Base-by-base conservation (phyloP, 257 asterid species). In the Mitragyna speciosa region DNA sequence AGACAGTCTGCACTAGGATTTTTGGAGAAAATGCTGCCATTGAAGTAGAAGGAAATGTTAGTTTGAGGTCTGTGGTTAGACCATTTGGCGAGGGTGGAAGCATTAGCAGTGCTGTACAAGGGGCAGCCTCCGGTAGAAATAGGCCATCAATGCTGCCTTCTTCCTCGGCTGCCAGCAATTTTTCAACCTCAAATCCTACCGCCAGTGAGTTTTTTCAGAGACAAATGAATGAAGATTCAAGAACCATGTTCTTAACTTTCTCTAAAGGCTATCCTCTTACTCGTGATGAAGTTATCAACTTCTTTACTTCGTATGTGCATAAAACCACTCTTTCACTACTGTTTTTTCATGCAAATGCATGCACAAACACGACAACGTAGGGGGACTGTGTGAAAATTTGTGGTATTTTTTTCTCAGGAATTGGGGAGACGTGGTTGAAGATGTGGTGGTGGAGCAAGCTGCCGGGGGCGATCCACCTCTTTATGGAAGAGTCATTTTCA, bases 341-440 rank as follows among this genome's bases (percentile, higher is more conserved):
- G 20, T 9, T 41, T 71, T 39, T 71, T 12, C 56, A 19, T 17
- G 3, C 41, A 8, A 14, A 48, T n/a, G 76, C 64, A 47, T 19
- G 47, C 47, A 73, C 28, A 48, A 0, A 17, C 19, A 71, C 7
- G 12, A 41, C 15, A 20, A 10, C 56, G 45, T 58, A 12, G 17
- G 7, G 12, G 58, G 22, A 26, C 9, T 24, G 12, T 10, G 36
- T 11, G 30, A 73, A n/a, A 31, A 5, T 52, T 28, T 73, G 48
- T 14, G 10, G 2, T 26, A 14, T 56, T 54, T 74, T 31, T 43
- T 48, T 7, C 7, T 30, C 26, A 71, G 78, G 82, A 79, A 72
- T 5, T 79, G 77, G 82, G 82, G 82, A 43, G 78, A 70, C 9
- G 82, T 79, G 72, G 82, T 79, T 16, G 71, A 78, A 71, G 78